These are phyloP conservation scores for Podaxis sp. DNA, from an alignment of 768 basidiomycete genomes.

Conservation along the genomic window DNA sequence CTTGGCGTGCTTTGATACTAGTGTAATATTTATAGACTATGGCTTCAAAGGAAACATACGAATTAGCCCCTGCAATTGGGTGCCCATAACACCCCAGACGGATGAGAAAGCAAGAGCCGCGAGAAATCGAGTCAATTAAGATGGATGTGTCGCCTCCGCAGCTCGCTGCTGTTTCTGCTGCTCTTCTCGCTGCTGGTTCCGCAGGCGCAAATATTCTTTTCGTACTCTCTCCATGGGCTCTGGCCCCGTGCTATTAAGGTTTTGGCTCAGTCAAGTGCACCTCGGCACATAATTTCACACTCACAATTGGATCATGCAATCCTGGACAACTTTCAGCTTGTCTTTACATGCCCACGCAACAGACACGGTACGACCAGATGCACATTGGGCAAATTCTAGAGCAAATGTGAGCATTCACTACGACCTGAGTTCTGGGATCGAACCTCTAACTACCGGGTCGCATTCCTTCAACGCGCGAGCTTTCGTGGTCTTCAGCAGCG, in stretches of 20 bases:
- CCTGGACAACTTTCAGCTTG: conserved; percentile 64
- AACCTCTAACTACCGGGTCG: conserved; percentile 71
- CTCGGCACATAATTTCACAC: conserved; percentile 22
- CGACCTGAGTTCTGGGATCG: background rate
- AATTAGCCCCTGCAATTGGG: background rate
- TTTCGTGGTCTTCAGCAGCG: conserved; percentile 77
- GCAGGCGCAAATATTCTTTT: conserved; percentile 67
- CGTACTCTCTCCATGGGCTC: conserved; percentile 72
- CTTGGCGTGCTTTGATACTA: background rate
- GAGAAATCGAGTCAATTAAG: background rate
- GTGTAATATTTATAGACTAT: conserved; percentile 1
- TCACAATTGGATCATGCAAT: conserved; percentile 78
- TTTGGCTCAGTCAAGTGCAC: conserved; percentile 1
- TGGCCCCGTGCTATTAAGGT: conserved; percentile 55
- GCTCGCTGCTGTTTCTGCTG: conserved; percentile 6
- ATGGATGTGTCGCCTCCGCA: background rate
- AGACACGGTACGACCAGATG: conserved; percentile 73
- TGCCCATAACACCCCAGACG: background rate
- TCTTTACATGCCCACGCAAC: conserved; percentile 81
- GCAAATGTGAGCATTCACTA: background rate
- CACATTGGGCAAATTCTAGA: conserved; percentile 82
- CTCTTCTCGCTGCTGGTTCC: conserved; percentile 35
- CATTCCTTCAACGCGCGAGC: conserved; percentile 76
- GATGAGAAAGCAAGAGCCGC: background rate
- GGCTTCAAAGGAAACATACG: conserved; percentile 8